These are phyloP conservation scores for Arxiozyma heterogenica DNA, from an alignment of 1,139 yeast species.

Conservation along the genomic window DNA sequence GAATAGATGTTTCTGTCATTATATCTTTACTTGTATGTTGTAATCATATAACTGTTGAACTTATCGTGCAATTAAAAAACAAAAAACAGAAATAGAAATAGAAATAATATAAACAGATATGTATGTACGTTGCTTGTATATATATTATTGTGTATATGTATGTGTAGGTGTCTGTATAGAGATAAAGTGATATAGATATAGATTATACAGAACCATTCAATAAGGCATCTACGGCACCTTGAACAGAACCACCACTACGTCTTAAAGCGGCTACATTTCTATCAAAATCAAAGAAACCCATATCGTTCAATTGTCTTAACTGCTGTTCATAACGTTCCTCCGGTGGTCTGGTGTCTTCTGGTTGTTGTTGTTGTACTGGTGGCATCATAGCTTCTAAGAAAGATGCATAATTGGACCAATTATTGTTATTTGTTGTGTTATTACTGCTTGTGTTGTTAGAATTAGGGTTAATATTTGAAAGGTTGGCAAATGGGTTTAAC, in stretches of 20 bases:
- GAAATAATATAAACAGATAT: no score
- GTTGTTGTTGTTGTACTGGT: constrained; percentile 25
- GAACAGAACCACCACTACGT: constrained; percentile 94
- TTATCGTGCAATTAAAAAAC: no score
- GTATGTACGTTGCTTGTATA: no score
- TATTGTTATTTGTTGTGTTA: neutral
- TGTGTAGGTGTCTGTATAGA: neutral
- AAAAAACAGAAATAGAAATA: no score
- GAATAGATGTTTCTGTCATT: no score
- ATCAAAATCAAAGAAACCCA: constrained; percentile 93
- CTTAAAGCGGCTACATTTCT: constrained; percentile 84
- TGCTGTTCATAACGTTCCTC: constrained; percentile 91
- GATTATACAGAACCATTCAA: constrained; percentile 42
- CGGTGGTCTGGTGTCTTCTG: constrained; percentile 73
- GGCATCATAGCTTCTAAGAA: constrained; percentile 35
- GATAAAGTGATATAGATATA: neutral
- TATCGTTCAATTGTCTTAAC: constrained; percentile 85
- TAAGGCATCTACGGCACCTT: constrained; percentile 88
- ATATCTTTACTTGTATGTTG: neutral
- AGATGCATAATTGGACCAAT: constrained; percentile 23
- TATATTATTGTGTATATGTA: neutral
- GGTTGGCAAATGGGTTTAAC: constrained; percentile 34
- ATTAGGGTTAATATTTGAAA: constrained; percentile 1
- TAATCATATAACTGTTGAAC: no score
- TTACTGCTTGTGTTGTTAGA: neutral